Base-by-base conservation (phyloP, 2,329 filamentous ascomycete genomes). In the Exophiala bonariae region DNA sequence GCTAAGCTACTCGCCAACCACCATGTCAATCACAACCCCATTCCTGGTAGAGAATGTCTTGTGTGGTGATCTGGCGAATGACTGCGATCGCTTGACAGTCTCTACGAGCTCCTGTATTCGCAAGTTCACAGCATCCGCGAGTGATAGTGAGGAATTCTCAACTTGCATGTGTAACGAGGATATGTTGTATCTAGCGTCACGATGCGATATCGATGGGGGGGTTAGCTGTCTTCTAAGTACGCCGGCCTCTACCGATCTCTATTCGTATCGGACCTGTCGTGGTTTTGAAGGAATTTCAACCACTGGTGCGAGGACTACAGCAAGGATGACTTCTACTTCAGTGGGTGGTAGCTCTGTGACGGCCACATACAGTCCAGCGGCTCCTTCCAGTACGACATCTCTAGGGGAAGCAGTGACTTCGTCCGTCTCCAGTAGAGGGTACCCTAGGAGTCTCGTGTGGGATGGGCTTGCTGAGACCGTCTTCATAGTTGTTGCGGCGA, bases 171-270 rank as follows among this genome's bases (percentile, higher is more conserved):
- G 39, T 23, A 42, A 42, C 13, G 22, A 7, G 16, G 23, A 42
- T 13, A 42, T 42, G 39, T 33, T 42, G 28, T 42, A 42, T 23
- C 20, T 42, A 16, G 39, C 23, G 19, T 42, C 39, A 13, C 22
- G 39, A 30, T 42, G 39, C 17, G 39, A 42, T 26, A 42, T 42
- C 32, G 39, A 42, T 17, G 39, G 16, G 13, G 32, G 18, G 7
- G 26, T 31, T 19, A 42, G 39, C 39, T 42, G 39, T 32, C 39
- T 32, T 20, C 30, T 42, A 16, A 30, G 32, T 20, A 42, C 39
- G 17, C 39, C 32, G 16, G 39, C 17, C 17, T 11, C 39, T 20
- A 30, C 39, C 13, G 30, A 23, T 16, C 23, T 42, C 23, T 42
- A 42, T 42, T 42, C 39, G 28, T 31, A 42, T 32, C 9, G 10